Conservation (phyloP, 2,329 filamentous ascomycete genomes). For the Camptophora hylomeconis region DNA sequence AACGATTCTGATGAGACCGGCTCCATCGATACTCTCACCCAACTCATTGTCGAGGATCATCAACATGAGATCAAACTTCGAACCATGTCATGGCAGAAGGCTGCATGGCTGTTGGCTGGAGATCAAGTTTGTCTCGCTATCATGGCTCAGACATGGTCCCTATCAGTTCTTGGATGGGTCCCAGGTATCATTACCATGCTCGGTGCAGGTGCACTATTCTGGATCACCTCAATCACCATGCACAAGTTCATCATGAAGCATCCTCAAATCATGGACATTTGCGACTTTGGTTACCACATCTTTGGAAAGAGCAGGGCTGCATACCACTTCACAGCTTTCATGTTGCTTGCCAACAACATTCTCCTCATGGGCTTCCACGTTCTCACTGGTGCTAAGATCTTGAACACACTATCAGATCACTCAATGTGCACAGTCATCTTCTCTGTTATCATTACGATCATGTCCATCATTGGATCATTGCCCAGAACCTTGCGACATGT, state of each 20-base stretch:
- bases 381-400: slow-evolving; percentile 35
- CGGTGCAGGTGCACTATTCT: slow-evolving; percentile 32
- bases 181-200: slow-evolving; percentile 36
- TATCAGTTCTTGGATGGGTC: slow-evolving; percentile 36
- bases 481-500: slow-evolving; percentile 35
- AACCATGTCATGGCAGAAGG: slow-evolving; percentile 42
- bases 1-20: slow-evolving; percentile 1
- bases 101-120: slow-evolving; percentile 34
- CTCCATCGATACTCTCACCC: slow-evolving; percentile 15
- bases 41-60: slow-evolving; percentile 26
- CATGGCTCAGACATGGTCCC: slow-evolving; percentile 39
- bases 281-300: slow-evolving; percentile 37
- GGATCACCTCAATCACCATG: slow-evolving; percentile 39
- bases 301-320: slow-evolving; percentile 32
- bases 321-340: slow-evolving; percentile 33
- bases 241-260: slow-evolving; percentile 40
- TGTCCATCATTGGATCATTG: slow-evolving; percentile 34
- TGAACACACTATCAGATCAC: slow-evolving; percentile 38
- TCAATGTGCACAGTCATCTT: slow-evolving; percentile 37
- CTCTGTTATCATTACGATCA: slow-evolving; percentile 32
- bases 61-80: slow-evolving; percentile 38
- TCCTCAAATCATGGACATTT: slow-evolving; percentile 37
- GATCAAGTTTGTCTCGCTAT: slow-evolving; percentile 40
- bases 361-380: slow-evolving; percentile 38
- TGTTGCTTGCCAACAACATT: slow-evolving; percentile 40